Percentiles rank a stretch among this genome's conserved stretches.
Evolutionary conservation across 1,139 yeast genomes (phyloP).

Genomic region (Pichia sp.): DNA sequence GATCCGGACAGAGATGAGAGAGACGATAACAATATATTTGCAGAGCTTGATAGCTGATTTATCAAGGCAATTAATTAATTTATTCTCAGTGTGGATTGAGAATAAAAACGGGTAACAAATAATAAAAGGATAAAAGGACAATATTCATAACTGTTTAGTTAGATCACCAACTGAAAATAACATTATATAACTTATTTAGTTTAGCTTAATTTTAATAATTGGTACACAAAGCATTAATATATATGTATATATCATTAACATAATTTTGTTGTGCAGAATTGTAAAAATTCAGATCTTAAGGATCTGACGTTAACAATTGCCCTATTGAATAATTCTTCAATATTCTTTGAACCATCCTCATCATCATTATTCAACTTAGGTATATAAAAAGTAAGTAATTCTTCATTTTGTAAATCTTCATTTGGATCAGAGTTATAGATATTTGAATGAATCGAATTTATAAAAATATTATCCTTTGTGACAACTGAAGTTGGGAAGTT

Average conservation of each 20-base stretch:
- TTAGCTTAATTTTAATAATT: background rate
- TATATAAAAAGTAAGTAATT: slow-evolving; percentile 49
- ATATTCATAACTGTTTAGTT: background rate
- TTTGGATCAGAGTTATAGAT: slow-evolving; percentile 13
- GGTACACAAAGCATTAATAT: background rate
- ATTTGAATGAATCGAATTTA: slow-evolving; percentile 19
- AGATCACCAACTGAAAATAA: background rate
- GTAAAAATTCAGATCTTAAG: slow-evolving; percentile 43
- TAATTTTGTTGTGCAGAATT: slow-evolving; percentile 19
- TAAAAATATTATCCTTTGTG: slow-evolving; percentile 16
- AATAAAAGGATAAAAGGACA: background rate
- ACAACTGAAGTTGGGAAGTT: slow-evolving; percentile 56
- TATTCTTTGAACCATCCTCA: slow-evolving; percentile 25
- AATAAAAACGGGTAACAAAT: too few relatives aligned
- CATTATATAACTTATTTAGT: background rate
- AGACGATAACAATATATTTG: background rate
- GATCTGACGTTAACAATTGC: slow-evolving; percentile 37
- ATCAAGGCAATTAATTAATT: background rate
- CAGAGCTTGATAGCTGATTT: background rate
- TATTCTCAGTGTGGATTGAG: background rate
- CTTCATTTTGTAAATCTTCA: slow-evolving; percentile 30
- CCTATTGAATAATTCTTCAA: slow-evolving; percentile 29
- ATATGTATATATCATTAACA: background rate
- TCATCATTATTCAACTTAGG: slow-evolving; percentile 33
- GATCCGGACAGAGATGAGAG: background rate